A percentile compares a stretch with the other conserved stretches of the same genome.
Evolutionary conservation across 2,329 filamentous ascomycete genomes (phyloP).

Genomic region (Ceratocystis huliohia): DNA sequence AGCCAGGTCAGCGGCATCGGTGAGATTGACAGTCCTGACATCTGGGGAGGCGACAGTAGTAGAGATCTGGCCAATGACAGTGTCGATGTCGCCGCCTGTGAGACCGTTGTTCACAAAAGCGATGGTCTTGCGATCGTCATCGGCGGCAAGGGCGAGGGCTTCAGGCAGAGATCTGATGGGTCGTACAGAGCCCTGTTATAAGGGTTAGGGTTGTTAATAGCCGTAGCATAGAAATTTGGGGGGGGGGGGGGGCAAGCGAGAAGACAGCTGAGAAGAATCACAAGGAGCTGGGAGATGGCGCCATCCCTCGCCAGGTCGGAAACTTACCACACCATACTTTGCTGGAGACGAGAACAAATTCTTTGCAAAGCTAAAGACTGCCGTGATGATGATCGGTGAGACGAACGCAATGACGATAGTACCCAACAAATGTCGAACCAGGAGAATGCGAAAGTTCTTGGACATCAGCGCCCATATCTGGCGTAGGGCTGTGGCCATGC

Average conservation of each 20-base stretch:
- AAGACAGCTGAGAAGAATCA: background rate
- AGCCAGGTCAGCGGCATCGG: constrained; percentile 45
- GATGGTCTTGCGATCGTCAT: constrained; percentile 51
- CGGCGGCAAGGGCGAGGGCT: constrained; percentile 45
- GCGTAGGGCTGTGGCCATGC: constrained; percentile 22
- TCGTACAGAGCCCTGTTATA: constrained; percentile 36
- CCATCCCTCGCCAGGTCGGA: background rate
- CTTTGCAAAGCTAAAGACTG: constrained; percentile 57
- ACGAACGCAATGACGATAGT: constrained; percentile 46
- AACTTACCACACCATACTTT: constrained; percentile 49
- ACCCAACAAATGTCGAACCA: constrained; percentile 40
- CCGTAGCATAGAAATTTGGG: background rate
- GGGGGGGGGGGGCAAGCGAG: background rate
- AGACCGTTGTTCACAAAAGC: constrained; percentile 68
- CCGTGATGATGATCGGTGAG: constrained; percentile 44
- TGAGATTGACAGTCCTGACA: constrained; percentile 42
- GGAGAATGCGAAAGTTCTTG: constrained; percentile 49
- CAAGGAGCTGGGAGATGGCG: no score
- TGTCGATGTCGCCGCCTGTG: constrained; percentile 56
- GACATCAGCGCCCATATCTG: constrained; percentile 49
- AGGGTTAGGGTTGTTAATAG: background rate
- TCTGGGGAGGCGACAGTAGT: constrained; percentile 44
- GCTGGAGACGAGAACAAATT: constrained; percentile 74
- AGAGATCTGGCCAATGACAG: constrained; percentile 52
- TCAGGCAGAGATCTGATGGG: constrained; percentile 52